Conservation (phyloP, 73 alveolate genomes). For the Uronychia binucleata region DNA sequence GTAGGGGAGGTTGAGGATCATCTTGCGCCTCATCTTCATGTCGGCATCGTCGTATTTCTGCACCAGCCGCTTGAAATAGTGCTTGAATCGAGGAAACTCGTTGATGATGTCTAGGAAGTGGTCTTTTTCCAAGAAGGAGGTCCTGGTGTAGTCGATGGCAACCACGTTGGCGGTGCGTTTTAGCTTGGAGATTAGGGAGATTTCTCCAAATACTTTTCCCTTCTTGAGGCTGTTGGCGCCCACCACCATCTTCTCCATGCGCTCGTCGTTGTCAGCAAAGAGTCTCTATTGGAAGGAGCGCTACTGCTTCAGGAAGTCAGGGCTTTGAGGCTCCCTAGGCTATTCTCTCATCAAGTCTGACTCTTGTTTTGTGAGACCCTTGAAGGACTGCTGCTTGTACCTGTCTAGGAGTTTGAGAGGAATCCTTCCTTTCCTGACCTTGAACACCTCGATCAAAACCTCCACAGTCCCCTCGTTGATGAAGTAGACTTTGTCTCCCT, state of each 20-base stretch:
- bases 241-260: background rate
- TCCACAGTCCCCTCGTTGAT: conserved; percentile 48
- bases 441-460: conserved; percentile 16
- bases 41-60: conserved; percentile 20
- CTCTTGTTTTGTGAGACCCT: background rate
- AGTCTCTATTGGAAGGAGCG: background rate
- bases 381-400: background rate
- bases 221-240: background rate
- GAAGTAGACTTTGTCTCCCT: conserved; percentile 47
- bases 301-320: background rate
- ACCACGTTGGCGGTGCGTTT: conserved; percentile 35
- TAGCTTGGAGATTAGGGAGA: conserved; percentile 24
- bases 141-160: conserved; percentile 25
- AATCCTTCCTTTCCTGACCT: background rate
- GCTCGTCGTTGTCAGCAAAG: background rate
- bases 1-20: conserved; percentile 38
- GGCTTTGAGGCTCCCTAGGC: background rate
- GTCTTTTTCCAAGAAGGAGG: background rate
- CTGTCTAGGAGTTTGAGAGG: background rate
- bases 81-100: conserved; percentile 18
- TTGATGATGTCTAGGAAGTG: background rate
- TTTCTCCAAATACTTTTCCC: conserved; percentile 39
- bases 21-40: conserved; percentile 20
- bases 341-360: background rate
- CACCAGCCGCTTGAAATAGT: conserved; percentile 10